Evolutionary conservation across 1,284 basidiomycete species (phyloP), one percentile per base, ranked within the genome.

Genomic region (Cryptococcus neoformans): DNA sequence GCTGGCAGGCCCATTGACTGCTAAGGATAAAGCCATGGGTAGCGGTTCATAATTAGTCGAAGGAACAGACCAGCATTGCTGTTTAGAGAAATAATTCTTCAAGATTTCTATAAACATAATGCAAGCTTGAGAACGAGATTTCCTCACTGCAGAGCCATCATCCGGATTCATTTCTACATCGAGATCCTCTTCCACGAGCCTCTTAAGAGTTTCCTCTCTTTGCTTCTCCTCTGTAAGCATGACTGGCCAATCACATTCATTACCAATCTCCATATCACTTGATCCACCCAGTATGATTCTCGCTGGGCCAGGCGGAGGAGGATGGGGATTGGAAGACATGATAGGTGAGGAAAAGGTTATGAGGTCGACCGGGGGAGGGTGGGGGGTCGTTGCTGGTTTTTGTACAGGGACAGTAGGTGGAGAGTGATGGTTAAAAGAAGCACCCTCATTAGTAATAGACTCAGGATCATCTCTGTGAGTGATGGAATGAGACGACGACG

Each of bases 141-240:
- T 21, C 21, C 21, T 21, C 21, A 21, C 21, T 21, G 21, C 21
- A 21, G 21, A 21, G 21, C 21, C 21, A 21, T 21, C 21, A 21
- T 21, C 21, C 21, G 21, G 21, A 21, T 21, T 14, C 9, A 47
- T 28, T 28, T 44, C 54, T 21, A 8, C 14, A 39, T 42, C 47
- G 12, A 50, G 16, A 44, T 55, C 54, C 11, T 49, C 48, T 38
- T 49, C 48, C 28, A 49, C 40, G 21, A 39, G 9, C 47, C 44
- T 55, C 28, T 21, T 12, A 28, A 44, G 9, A 4, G n/a, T 21
- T 21, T 21, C 16, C 10, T 16, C 47, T 14, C 16, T 39, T 39
- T 50, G 36, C 14, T 39, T 39, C 40, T 55, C 47, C 4, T 49
- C 40, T 9, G 54, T 55, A 46, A 55, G 12, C 40, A 55, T 49